Evolutionary conservation across 2,329 filamentous ascomycete genomes (phyloP).

Genomic region (Apiospora aurea): DNA sequence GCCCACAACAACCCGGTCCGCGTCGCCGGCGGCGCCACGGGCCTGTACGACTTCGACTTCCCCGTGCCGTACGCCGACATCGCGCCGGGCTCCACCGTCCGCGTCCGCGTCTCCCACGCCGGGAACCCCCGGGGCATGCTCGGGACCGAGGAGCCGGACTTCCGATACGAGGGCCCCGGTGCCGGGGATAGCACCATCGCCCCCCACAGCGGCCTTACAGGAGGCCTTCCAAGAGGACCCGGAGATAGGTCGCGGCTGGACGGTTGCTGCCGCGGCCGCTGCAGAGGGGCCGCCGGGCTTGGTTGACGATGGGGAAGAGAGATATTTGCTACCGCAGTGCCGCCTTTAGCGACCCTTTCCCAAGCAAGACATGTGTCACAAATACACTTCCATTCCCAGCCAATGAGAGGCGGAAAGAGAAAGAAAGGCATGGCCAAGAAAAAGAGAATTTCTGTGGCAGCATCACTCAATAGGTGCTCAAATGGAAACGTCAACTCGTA

Average conservation of each 20-base stretch:
- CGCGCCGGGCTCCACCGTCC: background rate
- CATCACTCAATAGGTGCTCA: background rate
- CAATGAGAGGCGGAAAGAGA: background rate
- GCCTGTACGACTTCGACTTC: background rate
- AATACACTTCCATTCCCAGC: no score
- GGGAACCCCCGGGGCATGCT: background rate
- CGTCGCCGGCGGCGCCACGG: no score
- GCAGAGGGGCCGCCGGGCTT: background rate
- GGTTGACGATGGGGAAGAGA: background rate
- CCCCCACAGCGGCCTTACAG: no score
- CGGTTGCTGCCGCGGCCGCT: background rate
- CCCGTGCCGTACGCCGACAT: background rate
- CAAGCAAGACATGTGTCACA: background rate
- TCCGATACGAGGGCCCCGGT: no score
- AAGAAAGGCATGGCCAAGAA: no score
- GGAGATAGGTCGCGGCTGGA: background rate
- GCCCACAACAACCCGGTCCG: no score
- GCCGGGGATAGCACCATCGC: no score
- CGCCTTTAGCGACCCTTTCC: background rate
- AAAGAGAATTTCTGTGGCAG: background rate
- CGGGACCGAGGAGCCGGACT: no score
- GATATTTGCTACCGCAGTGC: background rate
- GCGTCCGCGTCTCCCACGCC: background rate
- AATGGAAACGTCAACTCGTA: background rate
- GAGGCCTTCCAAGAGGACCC: background rate